A percentile compares a stretch with the other conserved stretches of the same genome.
phyloP scores from a whole-genome alignment of 1,284 basidiomycete species.

The Microbotryum violaceum region DNA sequence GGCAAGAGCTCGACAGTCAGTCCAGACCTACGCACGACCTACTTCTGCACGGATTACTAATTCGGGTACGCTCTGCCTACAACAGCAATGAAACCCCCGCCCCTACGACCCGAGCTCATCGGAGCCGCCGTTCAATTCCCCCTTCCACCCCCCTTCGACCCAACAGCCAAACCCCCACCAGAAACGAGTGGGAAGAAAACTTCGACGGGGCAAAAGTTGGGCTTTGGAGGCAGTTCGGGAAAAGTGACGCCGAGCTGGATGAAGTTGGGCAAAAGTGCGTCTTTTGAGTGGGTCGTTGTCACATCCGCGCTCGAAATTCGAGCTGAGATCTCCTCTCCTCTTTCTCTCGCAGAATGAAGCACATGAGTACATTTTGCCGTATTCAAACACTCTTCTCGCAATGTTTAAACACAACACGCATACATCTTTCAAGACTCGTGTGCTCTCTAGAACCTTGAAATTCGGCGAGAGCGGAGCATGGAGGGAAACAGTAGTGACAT shows the following conservation, averaged over 20 bases:
- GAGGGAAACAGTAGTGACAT: too few relatives aligned
- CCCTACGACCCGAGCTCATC: slow-evolving; percentile 55
- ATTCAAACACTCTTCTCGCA: too few relatives aligned
- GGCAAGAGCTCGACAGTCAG: slow-evolving; percentile 61
- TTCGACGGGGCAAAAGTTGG: slow-evolving; percentile 62
- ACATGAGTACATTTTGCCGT: too few relatives aligned
- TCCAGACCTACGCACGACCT: background rate
- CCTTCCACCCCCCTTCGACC: slow-evolving; percentile 42
- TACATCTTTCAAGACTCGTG: too few relatives aligned
- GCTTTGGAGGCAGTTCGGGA: slow-evolving; percentile 40
- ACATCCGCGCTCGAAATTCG: too few relatives aligned
- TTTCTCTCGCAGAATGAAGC: too few relatives aligned
- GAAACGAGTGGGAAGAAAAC: slow-evolving; percentile 51
- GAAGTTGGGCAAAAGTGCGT: slow-evolving; percentile 15
- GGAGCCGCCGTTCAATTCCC: slow-evolving; percentile 58
- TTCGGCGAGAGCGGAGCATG: too few relatives aligned
- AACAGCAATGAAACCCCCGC: slow-evolving; percentile 49
- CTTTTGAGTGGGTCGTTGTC: too few relatives aligned
- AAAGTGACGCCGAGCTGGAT: slow-evolving; percentile 24
- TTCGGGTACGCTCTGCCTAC: background rate
- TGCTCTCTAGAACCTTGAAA: too few relatives aligned
- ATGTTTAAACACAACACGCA: too few relatives aligned
- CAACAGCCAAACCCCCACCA: slow-evolving; percentile 12
- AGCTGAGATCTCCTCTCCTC: too few relatives aligned
- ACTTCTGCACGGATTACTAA: background rate